Base-by-base conservation (phyloP, 768 basidiomycete species). In the Neoboletus magnificus region DNA sequence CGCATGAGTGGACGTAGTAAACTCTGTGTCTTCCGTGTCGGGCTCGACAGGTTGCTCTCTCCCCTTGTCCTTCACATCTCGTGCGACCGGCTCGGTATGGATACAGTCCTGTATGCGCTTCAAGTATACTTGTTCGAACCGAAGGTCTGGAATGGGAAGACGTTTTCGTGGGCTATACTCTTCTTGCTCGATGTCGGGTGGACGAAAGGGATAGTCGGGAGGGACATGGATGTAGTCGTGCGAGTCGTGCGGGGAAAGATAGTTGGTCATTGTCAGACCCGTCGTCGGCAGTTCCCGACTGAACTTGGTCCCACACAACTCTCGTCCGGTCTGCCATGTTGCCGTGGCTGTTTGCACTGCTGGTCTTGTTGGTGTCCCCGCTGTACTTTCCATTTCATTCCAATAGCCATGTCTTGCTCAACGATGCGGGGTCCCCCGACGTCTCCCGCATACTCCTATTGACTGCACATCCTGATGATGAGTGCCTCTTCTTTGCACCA, bases 401-500 rank as follows among this genome's bases (percentile, higher is more conserved):
- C 39, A 69, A 71, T 45, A 60, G 36, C 49, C 55, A 65, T 30
- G 45, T 55, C 52, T 44, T 72, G 22, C 56, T 62, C 52, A 52
- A 48, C 50, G 40, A 50, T 23, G 8, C 40, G 18, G 18, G 20
- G 11, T 22, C 23, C 3, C 41, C 43, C 40, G 49, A 55, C 47
- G 0, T 36, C 3, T 57, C 65, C 25, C 59, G 66, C 25, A 67
- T 90, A 33, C 75, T 93, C 36, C 69, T 97, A 4, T 70, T 98
- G 43, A 96, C 94, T 1, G 93, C 94, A 27, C 94, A 98, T 67
- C 94, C 94, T 3, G 94, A 97, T 67, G 94, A 98, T 68, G 94
- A 97, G 74, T 86, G 85, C 68, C 82, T 95, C 79, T 98, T 98
- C 78, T 98, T 98, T 69, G 85, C 86, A 4, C 94, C 94, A 0